These are phyloP conservation scores for Ustilago crameri DNA, from an alignment of 1,284 basidiomycete species.

Conservation along the genomic window DNA sequence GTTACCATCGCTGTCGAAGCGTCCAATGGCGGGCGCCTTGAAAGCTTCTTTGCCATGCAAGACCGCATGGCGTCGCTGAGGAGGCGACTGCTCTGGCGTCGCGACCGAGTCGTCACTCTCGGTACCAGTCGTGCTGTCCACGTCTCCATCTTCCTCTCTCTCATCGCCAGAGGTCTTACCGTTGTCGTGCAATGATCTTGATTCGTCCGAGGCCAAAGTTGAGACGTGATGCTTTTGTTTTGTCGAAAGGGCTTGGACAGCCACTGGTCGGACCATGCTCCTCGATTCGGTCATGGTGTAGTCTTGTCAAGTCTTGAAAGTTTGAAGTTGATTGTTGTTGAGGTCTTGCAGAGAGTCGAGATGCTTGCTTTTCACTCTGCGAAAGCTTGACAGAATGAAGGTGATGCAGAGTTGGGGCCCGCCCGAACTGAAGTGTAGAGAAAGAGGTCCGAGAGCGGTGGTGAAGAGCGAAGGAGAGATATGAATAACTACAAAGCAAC, in stretches of 20 bases:
- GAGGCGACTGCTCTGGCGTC: conserved; percentile 28
- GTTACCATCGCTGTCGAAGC: conserved; percentile 20
- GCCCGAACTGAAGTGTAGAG: neutral
- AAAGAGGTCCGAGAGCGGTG: neutral
- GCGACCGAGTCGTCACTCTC: conserved; percentile 30
- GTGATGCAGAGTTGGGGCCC: neutral
- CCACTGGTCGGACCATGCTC: neutral
- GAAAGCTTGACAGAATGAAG: neutral
- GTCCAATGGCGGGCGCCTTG: conserved; percentile 3
- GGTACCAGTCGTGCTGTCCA: conserved; percentile 20
- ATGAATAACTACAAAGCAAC: conserved; percentile 10
- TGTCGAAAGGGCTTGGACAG: neutral
- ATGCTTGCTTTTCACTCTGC: neutral
- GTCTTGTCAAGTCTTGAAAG: neutral
- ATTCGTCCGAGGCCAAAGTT: conserved; percentile 2
- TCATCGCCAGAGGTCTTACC: conserved; percentile 18
- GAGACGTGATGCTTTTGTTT: neutral
- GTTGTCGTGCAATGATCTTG: conserved; percentile 18
- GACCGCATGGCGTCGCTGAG: conserved; percentile 8
- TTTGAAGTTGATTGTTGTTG: conserved; percentile 1
- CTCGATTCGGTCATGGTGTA: conserved; percentile 2
- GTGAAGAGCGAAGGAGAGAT: neutral
- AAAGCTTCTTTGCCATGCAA: conserved; percentile 8
- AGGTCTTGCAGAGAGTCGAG: neutral
- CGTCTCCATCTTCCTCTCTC: conserved; percentile 17